Evolutionary conservation across 257 asterid species (phyloP).

Genomic region (Nicotiana noctiflora): DNA sequence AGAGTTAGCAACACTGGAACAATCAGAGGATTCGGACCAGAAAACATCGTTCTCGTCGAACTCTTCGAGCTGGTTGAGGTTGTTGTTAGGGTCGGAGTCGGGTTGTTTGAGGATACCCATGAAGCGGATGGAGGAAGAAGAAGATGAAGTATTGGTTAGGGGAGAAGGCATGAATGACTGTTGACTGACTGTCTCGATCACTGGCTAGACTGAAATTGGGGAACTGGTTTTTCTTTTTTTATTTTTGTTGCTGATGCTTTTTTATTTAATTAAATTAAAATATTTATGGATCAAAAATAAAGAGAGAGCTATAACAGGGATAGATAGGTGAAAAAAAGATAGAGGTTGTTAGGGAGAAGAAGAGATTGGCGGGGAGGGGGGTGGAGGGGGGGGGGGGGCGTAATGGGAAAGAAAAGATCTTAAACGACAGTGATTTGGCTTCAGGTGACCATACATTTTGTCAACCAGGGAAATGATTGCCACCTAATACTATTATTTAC

Average conservation of each 20-base stretch:
- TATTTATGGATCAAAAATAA: too few species aligned
- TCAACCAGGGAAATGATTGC: not conserved
- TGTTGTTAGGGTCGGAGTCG: conserved; percentile 21
- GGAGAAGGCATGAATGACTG: conserved; percentile 35
- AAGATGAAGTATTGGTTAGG: conserved; percentile 19
- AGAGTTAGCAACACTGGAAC: conserved; percentile 24
- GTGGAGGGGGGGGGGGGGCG: too few species aligned
- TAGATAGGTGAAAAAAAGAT: not conserved
- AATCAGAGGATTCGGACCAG: conserved; percentile 50
- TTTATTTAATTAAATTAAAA: too few species aligned
- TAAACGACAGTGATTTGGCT: not conserved
- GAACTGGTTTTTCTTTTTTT: not conserved
- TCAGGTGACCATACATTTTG: not conserved
- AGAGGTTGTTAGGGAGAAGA: not conserved
- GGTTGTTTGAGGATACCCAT: conserved; percentile 35
- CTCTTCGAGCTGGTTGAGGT: conserved; percentile 33
- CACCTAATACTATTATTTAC: not conserved
- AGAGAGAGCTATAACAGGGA: not conserved
- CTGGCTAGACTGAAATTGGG: not conserved
- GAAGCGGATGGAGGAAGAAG: conserved; percentile 47
- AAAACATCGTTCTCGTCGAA: conserved; percentile 80
- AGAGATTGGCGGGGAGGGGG: not conserved
- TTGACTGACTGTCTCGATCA: conserved; percentile 15
- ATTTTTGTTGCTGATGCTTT: not conserved
- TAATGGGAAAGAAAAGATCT: not conserved